Base-by-base conservation (phyloP, 1,284 basidiomycete species). In the Singerocomus inundabilis region DNA sequence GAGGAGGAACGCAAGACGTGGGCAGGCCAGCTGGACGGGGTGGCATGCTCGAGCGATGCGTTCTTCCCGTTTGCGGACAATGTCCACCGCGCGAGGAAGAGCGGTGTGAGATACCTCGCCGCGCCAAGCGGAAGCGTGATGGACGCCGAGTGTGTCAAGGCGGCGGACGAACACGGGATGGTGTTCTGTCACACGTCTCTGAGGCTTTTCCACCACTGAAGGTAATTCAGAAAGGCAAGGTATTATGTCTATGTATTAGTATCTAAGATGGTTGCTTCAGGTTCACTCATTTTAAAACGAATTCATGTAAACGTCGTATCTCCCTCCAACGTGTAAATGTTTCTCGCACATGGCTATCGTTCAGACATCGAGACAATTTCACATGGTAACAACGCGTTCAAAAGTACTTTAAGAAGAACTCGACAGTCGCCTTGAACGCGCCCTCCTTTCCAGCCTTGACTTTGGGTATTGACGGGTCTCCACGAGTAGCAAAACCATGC, bases 41-140 rank as follows among this genome's bases (percentile, higher is more conserved):
- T 99, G 43, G 85, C 90, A 7, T 95, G 95, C 70, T 92, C 92
- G 32, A 93, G 90, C 57, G 97, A 99, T 63, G 96, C 96, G 51
- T 99, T 99, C 81, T 99, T 99, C 91, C 96, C 96, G 34, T 99
- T 99, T 85, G 85, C 94, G 8, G 97, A 99, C 72, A 99, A 99
- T 64, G 96, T 99, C 36, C 90, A 98, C 70, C 80, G 96, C 49
- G 93, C 92, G 44, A 81, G 84, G 68, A 88, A 91, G 76, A 94
- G 91, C 56, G 96, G 96, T 1, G 93, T 93, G 44, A 84, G 76
- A 65, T 98, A 96, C 72, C 80, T 99, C 50, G 94, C 92, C 28
- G 97, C 97, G 5, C 94, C 96, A 1, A 88, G 89, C 48, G 96
- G 96, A 47, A 95, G 91, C 59, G 94, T 99, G 52, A 98, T 98